A percentile compares a stretch with the other conserved stretches of the same genome.
Conservation (phyloP, 768 basidiomycete species). For the Dioszegia hungarica region DNA sequence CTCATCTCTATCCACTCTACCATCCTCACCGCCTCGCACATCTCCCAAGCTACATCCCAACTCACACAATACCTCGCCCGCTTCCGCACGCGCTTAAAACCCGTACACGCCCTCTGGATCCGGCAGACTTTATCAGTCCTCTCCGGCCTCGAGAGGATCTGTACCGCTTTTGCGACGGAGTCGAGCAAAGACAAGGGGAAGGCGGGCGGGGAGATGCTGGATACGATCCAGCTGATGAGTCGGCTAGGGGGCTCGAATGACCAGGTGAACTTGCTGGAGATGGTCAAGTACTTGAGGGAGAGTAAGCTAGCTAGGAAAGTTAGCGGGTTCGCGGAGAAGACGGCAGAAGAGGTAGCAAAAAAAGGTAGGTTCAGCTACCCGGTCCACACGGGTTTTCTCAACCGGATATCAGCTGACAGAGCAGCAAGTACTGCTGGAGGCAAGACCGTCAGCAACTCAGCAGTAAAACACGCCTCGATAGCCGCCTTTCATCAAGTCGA, state of each 20-base stretch:
- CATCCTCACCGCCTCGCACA: conserved; percentile 57
- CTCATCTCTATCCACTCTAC: conserved; percentile 79
- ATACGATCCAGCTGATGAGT: conserved; percentile 62
- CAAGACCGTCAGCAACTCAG: conserved; percentile 4
- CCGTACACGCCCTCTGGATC: conserved; percentile 69
- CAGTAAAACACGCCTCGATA: conserved; percentile 51
- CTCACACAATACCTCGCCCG: conserved; percentile 69
- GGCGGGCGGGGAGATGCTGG: conserved; percentile 60
- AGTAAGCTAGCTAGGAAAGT: conserved; percentile 67
- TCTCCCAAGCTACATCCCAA: conserved; percentile 66
- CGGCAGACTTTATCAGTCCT: conserved; percentile 72
- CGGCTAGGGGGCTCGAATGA: conserved; percentile 63
- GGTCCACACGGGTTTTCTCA: background rate
- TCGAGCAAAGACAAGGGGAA: conserved; percentile 18
- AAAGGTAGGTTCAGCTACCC: conserved; percentile 42
- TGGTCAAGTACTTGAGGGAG: conserved; percentile 70
- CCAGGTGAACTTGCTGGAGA: conserved; percentile 76
- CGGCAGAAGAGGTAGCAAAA: conserved; percentile 52
- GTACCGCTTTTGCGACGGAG: conserved; percentile 30
- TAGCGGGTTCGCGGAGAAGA: conserved; percentile 72
- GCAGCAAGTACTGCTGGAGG: background rate
- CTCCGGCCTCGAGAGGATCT: conserved; percentile 62
- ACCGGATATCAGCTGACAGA: background rate
- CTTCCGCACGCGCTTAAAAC: conserved; percentile 71
- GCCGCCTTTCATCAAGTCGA: conserved; percentile 78